These are phyloP conservation scores for Ricinus communis DNA, from an alignment of 345 rosid species.

Conservation along the genomic window DNA sequence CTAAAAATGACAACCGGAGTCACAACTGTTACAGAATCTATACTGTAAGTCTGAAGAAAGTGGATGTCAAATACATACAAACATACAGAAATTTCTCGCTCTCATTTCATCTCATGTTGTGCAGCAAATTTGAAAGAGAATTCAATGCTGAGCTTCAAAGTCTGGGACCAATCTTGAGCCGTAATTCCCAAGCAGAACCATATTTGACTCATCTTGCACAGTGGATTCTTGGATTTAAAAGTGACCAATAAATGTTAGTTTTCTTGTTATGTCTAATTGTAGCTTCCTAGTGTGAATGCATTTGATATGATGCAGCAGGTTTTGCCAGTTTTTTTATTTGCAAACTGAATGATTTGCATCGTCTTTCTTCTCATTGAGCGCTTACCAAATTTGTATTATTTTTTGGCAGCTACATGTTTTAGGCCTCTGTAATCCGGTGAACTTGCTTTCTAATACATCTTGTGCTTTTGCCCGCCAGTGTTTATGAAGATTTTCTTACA, in stretches of 20 bases:
- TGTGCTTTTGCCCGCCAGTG: neutral
- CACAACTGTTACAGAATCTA: constrained; percentile 62
- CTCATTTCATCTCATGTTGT: constrained; percentile 11
- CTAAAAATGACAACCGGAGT: constrained; percentile 46
- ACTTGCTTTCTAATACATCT: neutral
- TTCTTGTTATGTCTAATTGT: neutral
- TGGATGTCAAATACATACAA: neutral
- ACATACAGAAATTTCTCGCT: neutral
- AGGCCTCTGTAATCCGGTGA: no score
- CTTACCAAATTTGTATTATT: neutral
- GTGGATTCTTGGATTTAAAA: constrained; percentile 78
- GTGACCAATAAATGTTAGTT: constrained; percentile 36
- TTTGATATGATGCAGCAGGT: neutral
- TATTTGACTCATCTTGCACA: constrained; percentile 95
- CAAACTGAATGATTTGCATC: constrained; percentile 3
- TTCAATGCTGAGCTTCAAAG: constrained; percentile 83
- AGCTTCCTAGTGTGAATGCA: neutral
- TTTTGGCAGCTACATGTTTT: no score
- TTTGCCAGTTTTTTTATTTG: neutral
- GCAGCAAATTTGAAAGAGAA: constrained; percentile 83
- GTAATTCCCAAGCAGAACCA: constrained; percentile 85
- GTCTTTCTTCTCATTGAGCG: neutral
- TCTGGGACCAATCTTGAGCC: constrained; percentile 79
- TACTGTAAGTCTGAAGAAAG: constrained; percentile 61
- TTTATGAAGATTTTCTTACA: neutral